Base-by-base conservation (phyloP, 345 rosid species). In the Physaria fendleri region DNA sequence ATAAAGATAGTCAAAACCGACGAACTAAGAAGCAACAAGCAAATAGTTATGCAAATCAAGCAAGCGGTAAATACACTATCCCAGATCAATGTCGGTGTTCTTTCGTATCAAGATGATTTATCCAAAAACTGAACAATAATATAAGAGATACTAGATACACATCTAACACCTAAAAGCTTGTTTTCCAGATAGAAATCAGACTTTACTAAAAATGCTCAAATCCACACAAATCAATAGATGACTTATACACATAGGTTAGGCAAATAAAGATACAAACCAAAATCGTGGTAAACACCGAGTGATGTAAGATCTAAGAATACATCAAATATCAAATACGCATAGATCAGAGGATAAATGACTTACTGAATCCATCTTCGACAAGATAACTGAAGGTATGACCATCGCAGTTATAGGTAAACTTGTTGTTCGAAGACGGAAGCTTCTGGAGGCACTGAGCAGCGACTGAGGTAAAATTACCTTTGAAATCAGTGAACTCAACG, bases 371-470 rank as follows among this genome's bases (percentile, higher is more conserved):
- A 56, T 82, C 80, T 66, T 85, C 93, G 49, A 79, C 93, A 72
- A 80, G 88, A 71, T 85, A 85, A 65, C 82, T 85, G 79, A 85
- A 85, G 50, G 93, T 85, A 62, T 85, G 88, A 7, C 93, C 93
- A 45, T 85, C 93, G 71, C 93, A 85, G 71, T 81, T 85, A 71
- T 85, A 85, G 63, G 93, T 82, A 59, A 82, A 84, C 71, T 76
- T 80, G 76, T 85, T 85, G 78, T 77, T 82, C 37, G 84, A 72
- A 38, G 88, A 70, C 0, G 93, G 93, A 33, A 85, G 88, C 65
- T 85, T 85, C 68, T 82, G 80, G 60, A 85, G 93, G 49, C 93
- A 82, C 68, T 85, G 93, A 2, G 80, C 72, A 35, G 92, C 92
- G 64, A 85, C 66, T 70, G 80, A 66, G 7, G 93, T 82, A 79